Conservation (phyloP, 805 yeast genomes). For the Saccharomycopsis babjevae region DNA sequence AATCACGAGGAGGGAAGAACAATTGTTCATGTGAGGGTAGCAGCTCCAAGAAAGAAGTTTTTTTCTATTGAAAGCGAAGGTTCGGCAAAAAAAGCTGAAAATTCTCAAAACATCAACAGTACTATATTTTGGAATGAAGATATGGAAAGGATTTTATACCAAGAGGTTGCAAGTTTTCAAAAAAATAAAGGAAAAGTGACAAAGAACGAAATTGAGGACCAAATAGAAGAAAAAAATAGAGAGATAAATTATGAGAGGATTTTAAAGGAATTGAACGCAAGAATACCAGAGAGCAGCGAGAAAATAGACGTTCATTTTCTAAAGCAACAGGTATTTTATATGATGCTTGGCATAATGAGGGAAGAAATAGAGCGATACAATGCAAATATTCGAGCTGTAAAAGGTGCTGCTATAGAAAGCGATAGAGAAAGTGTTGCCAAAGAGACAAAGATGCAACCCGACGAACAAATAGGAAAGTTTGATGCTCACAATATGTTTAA, state of each 20-base stretch:
- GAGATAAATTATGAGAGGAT: conserved; percentile 26
- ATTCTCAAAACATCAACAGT: background rate
- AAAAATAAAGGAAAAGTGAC: background rate
- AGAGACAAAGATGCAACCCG: no score
- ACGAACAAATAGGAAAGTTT: background rate
- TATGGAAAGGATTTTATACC: conserved; percentile 25
- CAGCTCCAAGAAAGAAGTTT: conserved; percentile 31
- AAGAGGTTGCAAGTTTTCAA: background rate
- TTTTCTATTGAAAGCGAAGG: conserved; percentile 19
- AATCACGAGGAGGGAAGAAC: conserved; percentile 19
- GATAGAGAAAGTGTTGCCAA: background rate
- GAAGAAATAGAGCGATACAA: background rate
- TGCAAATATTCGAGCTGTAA: background rate
- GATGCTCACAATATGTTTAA: conserved; percentile 11
- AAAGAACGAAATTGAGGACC: conserved; percentile 16
- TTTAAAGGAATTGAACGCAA: conserved; percentile 19
- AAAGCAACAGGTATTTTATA: conserved; percentile 34
- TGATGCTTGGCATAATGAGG: conserved; percentile 9
- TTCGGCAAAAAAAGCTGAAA: background rate
- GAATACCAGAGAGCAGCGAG: conserved; percentile 25
- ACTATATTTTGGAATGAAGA: conserved; percentile 23
- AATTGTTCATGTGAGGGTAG: conserved; percentile 35
- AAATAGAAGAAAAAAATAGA: conserved; percentile 20
- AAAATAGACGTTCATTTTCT: conserved; percentile 14
- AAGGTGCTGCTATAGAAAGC: background rate